phyloP scores from a whole-genome alignment of 2,329 filamentous ascomycete genomes.

The Fusarium miscanthi region DNA sequence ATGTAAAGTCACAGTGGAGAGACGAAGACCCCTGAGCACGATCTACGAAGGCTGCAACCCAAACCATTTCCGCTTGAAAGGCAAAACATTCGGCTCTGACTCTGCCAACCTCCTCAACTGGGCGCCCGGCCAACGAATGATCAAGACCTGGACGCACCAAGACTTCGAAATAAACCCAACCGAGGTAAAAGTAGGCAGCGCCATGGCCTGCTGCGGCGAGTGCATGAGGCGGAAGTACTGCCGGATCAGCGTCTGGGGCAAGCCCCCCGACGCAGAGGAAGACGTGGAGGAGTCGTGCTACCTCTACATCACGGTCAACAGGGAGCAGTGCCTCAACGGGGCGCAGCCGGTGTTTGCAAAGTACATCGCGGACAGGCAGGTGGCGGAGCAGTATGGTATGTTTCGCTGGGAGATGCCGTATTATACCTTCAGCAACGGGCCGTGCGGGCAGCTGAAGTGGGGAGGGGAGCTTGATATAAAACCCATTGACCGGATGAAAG shows the following conservation, averaged over 20 bases:
- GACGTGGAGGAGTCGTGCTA: not conserved
- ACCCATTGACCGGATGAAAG: too few species aligned
- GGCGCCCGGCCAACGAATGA: not conserved
- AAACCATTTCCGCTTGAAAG: too few species aligned
- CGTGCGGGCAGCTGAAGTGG: not conserved
- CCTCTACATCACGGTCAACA: not conserved
- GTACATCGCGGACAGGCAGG: not conserved
- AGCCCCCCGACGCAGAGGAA: not conserved
- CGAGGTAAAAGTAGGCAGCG: fast-evolving
- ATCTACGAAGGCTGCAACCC: too few species aligned
- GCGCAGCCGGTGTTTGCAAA: not conserved
- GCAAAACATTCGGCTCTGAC: too few species aligned
- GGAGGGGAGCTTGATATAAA: too few species aligned
- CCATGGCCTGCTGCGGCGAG: not conserved
- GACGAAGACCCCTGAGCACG: not conserved
- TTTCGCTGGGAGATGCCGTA: too few species aligned
- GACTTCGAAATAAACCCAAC: not conserved
- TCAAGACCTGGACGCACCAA: not conserved
- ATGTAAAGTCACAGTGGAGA: fast-evolving
- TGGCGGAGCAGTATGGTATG: too few species aligned
- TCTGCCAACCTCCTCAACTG: too few species aligned
- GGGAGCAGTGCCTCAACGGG: not conserved
- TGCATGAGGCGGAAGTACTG: not conserved
- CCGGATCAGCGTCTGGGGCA: not conserved
- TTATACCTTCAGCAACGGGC: not conserved